Evolutionary conservation across 345 rosid species (phyloP), one percentile per base, ranked within the genome.

Genomic region (Rhodamnia rubescens): DNA sequence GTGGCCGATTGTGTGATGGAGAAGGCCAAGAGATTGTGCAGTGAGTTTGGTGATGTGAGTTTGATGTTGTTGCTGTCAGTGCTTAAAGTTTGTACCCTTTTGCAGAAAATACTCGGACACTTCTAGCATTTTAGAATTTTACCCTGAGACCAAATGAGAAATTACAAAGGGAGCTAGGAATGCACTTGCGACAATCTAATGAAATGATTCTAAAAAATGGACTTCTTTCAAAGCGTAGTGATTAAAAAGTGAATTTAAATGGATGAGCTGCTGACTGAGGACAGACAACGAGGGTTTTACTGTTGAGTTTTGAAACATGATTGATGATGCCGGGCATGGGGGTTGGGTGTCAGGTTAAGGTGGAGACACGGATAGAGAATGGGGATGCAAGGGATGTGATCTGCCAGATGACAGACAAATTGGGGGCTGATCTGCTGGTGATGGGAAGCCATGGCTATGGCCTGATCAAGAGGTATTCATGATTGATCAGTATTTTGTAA

Each of bases 401-500:
- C 26, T 93, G 93, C 85, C 59, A 90, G 74, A 86, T 64, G 92
- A 93, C 89, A 5, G 92, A 93, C 69, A 92, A 88, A 86, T 81
- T 91, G 32, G 42, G 87, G 8, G 92, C 87, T 53, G 93, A 93
- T 50, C 50, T 94, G 81, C 85, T 94, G 9, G 95, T 94, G 53
- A 90, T 93, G 92, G 96, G 96, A 11, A 90, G 92, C 87, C 96
- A 90, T 29, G 95, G 95, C 36, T 93, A 93, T 53, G 95, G 96
- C 56, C 85, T 86, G 5, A 91, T 94, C 86, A 90, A 93, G 85
- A 93, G 96, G 95, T 92, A 24, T 6, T 81, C 55, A 12, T 20
- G 42, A 3, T 36, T 69, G 1, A 18, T 5, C 47, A 9, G 47
- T 36, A 11, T 22, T 18, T 22, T 9, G 16, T 69, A 36, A 9